These are phyloP conservation scores for Tribonema minus DNA, from an alignment of 108 stramenopile genomes.

Conservation along the genomic window DNA sequence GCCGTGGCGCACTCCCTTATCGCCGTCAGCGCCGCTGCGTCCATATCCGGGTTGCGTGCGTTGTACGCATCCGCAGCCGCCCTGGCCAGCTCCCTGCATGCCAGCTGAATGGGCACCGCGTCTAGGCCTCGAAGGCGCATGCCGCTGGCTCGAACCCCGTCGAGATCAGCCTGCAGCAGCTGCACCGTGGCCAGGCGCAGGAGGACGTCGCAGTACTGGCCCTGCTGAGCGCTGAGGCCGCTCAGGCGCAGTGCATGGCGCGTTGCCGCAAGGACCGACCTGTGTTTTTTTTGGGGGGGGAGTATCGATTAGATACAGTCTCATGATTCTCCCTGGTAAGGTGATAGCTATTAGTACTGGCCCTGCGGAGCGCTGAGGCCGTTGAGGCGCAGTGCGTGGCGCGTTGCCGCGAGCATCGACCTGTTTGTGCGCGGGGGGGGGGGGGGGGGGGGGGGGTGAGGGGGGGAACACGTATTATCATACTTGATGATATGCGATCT, in stretches of 20 bases:
- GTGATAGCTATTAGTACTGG: too few species aligned
- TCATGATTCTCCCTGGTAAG: too few species aligned
- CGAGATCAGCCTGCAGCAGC: slow-evolving; percentile 43
- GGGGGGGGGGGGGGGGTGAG: too few species aligned
- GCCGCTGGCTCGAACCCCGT: background rate
- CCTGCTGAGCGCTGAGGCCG: slow-evolving; percentile 32
- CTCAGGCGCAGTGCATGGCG: slow-evolving; percentile 41
- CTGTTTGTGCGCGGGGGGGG: background rate
- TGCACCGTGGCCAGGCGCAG: slow-evolving; percentile 26
- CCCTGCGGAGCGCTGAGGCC: slow-evolving; percentile 35
- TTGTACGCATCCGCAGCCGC: slow-evolving; percentile 32
- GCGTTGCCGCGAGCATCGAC: slow-evolving; percentile 8
- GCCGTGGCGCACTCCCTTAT: background rate
- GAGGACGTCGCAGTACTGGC: slow-evolving; percentile 19
- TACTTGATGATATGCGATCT: background rate
- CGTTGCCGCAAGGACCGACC: slow-evolving; percentile 2
- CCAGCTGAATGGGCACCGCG: slow-evolving; percentile 17
- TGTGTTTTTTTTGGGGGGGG: background rate
- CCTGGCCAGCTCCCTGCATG: slow-evolving; percentile 47
- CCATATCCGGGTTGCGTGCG: background rate
- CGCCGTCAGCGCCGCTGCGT: background rate
- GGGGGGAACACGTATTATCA: background rate
- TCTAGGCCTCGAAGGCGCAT: slow-evolving; percentile 12
- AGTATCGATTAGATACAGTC: background rate
- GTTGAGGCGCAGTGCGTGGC: slow-evolving; percentile 39